Conservation (phyloP, 1,139 yeast species). For the Zygoascus hellenicus region DNA sequence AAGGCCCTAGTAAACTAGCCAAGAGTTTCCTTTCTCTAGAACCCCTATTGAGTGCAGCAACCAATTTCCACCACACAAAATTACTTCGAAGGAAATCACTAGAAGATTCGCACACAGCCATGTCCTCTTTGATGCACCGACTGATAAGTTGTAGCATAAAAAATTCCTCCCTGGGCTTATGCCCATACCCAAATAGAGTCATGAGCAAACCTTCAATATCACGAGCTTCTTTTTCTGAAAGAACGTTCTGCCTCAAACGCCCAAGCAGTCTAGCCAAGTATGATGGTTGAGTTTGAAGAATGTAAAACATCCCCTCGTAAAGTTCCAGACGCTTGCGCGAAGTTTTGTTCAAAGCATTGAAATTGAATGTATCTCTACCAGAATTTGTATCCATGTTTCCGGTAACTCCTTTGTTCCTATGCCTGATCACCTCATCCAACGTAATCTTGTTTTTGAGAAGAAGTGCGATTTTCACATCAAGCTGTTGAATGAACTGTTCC, state of each 20-base stretch:
- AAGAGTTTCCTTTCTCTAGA: slow-evolving; percentile 56
- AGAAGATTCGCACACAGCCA: slow-evolving; percentile 27
- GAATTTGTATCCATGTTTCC: slow-evolving; percentile 22
- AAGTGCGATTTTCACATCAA: slow-evolving; percentile 75
- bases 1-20: slow-evolving; percentile 50
- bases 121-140: slow-evolving; percentile 46
- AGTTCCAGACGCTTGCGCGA: slow-evolving; percentile 45
- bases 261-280: slow-evolving; percentile 60
- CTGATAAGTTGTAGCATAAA: slow-evolving; percentile 59
- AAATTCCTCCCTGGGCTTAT: slow-evolving; percentile 62
- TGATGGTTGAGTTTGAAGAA: slow-evolving; percentile 77
- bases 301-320: slow-evolving; percentile 73
- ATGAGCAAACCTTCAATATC: slow-evolving; percentile 46
- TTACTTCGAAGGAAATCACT: slow-evolving; percentile 29
- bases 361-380: slow-evolving; percentile 34
- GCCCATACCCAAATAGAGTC: slow-evolving; percentile 42
- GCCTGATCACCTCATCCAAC: slow-evolving; percentile 62
- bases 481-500: slow-evolving; percentile 68
- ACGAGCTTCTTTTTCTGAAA: slow-evolving; percentile 34
- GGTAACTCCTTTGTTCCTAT: slow-evolving; percentile 41
- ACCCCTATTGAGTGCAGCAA: slow-evolving; percentile 52
- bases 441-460: slow-evolving; percentile 75
- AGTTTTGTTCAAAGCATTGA: slow-evolving; percentile 38
- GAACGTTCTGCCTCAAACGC: slow-evolving; percentile 24
- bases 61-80: slow-evolving; percentile 44